Evolutionary conservation across 164 flowering plant genomes (phyloP), one percentile per base, ranked within the genome.

Genomic region (Annona cherimola): DNA sequence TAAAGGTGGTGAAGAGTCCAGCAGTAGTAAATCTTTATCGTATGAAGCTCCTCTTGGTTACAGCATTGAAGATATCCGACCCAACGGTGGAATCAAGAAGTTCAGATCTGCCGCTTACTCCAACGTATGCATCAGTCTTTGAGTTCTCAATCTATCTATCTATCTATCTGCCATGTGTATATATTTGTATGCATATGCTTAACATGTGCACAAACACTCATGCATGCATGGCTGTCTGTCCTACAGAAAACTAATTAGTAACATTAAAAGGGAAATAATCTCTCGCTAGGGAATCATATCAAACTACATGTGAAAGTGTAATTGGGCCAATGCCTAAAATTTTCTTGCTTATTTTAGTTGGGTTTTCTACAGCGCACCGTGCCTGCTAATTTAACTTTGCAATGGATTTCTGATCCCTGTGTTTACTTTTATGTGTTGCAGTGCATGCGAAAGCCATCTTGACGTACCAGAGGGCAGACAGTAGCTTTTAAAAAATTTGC

Each of bases 381-480:
- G 35, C 35, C 35, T 26, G 35, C 35, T 0, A 26, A 26, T 26
- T 26, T 26, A 26, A 45, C 50, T 2, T 44, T 55, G n/a, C 9
- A 6, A 3, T 5, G 64, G 0, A 42, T 26, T 39, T 16, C 61
- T 16, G 35, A 65, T 39, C 44, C 18, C 16, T n/a, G 45, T 71
- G 3, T 35, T 68, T 9, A 74, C 45, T 70, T 71, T 67, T 8
- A 42, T 44, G 5, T 76, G 11, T 26, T 88, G 93, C 93, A 91
- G 97, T 90, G 95, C 85, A 81, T 65, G 9, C 83, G 95, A 59
- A 88, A 88, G 79, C 97, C 97, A 84, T 90, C 97, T 87, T 92
- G 97, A 90, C 75, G 80, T 26, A 57, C 64, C 57, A 50, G 0
- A 11, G 18, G 26, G 61, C 2, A 63, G 75, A 42, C 73, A 50